Conservation (phyloP, 306 rosid species). For the Cotoneaster glaucophyllus region DNA sequence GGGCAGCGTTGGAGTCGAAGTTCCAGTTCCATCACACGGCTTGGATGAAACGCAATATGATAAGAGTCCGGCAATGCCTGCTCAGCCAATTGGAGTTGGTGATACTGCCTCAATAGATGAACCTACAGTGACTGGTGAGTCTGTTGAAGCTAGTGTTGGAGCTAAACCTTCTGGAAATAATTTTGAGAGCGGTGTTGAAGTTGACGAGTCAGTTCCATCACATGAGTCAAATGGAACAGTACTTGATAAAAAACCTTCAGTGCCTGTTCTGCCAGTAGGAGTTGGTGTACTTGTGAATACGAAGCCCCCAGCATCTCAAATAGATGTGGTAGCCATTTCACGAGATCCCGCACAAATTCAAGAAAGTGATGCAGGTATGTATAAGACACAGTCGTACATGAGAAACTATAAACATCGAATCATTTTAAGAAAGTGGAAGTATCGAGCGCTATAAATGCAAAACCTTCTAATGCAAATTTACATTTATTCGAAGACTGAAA, state of each 20-base stretch:
- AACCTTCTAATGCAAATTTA: neutral
- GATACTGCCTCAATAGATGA: constrained; percentile 4
- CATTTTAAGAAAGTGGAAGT: neutral
- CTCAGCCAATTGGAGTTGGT: neutral
- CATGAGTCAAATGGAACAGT: constrained; percentile 2
- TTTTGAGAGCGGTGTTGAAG: constrained; percentile 1
- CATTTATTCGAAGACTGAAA: neutral
- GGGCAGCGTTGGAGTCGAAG: neutral
- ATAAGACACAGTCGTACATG: neutral
- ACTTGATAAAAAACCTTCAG: constrained; percentile 5
- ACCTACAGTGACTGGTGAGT: constrained; percentile 6
- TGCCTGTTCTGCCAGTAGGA: constrained; percentile 10
- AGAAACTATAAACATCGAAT: neutral
- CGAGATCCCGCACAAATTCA: neutral
- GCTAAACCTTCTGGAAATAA: neutral
- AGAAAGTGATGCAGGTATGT: constrained; percentile 2
- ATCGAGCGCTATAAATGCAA: neutral
- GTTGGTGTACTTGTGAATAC: constrained; percentile 11
- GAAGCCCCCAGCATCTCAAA: neutral
- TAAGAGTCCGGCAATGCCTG: neutral
- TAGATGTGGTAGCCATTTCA: neutral
- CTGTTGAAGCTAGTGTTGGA: neutral
- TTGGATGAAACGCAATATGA: constrained; percentile 4
- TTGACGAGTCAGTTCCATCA: constrained; percentile 8
- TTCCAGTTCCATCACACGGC: neutral